Evolutionary conservation across 192 early-diverging fungal species (phyloP).

Genomic region (Coemansia sp.): DNA sequence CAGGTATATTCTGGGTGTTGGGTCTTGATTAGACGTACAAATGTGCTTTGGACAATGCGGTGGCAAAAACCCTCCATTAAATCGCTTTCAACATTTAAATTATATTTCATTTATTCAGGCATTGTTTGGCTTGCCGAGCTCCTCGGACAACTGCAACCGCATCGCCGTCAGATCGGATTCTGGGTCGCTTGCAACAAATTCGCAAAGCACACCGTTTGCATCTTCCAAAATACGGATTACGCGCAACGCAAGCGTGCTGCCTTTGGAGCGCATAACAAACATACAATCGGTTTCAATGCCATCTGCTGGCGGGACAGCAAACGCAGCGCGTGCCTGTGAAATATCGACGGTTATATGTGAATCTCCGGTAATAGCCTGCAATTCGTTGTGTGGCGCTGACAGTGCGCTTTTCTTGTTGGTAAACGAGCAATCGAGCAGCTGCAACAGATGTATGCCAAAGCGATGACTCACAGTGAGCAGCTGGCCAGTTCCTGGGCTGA

Average conservation of each 20-base stretch:
- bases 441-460: slow-evolving; percentile 36
- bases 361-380: background rate
- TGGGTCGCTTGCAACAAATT: background rate
- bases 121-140: background rate
- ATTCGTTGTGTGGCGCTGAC: background rate
- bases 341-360: slow-evolving; percentile 5
- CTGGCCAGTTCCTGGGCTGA: slow-evolving; percentile 36
- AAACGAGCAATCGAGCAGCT: slow-evolving; percentile 22
- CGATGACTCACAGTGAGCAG: slow-evolving; percentile 21
- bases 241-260: background rate
- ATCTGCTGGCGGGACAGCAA: slow-evolving; percentile 27
- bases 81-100: too few species aligned
- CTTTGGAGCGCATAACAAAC: slow-evolving; percentile 7
- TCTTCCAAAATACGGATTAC: background rate
- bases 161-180: background rate
- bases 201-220: background rate
- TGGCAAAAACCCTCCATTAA: background rate
- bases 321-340: slow-evolving; percentile 8
- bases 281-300: slow-evolving; percentile 14
- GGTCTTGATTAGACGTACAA: slow-evolving; percentile 21
- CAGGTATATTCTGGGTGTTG: slow-evolving; percentile 38
- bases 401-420: background rate
- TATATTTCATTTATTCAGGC: background rate
- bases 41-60: background rate
- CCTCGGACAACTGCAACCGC: background rate